Conservation (phyloP, 2,329 filamentous ascomycete genomes). For the Grosmannia clavigera region DNA sequence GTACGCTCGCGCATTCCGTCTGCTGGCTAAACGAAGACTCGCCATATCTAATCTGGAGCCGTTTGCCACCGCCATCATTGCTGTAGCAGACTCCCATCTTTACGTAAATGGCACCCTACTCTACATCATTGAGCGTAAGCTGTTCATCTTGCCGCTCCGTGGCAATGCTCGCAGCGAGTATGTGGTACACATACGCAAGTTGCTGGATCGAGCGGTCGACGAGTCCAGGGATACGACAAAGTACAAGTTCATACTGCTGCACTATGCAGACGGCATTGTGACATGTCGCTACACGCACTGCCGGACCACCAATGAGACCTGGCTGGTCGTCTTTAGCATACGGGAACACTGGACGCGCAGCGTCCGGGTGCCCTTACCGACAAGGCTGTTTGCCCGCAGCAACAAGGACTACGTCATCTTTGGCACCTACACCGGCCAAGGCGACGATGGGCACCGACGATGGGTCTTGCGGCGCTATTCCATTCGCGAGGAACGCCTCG, state of each 20-base stretch:
- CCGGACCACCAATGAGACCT: slow-evolving; percentile 25
- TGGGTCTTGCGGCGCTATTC: slow-evolving; percentile 50
- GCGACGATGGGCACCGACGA: slow-evolving; percentile 41
- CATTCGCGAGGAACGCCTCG: slow-evolving; percentile 27
- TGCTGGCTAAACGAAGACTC: slow-evolving; percentile 45
- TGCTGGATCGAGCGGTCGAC: slow-evolving; percentile 25
- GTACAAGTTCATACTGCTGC: slow-evolving; percentile 40
- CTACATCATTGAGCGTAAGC: slow-evolving; percentile 36
- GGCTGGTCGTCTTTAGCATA: slow-evolving; percentile 40
- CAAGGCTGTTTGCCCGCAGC: slow-evolving; percentile 57
- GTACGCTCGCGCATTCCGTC: slow-evolving; percentile 43
- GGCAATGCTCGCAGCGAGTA: slow-evolving; percentile 33
- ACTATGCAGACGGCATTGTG: slow-evolving; percentile 44
- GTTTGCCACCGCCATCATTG: slow-evolving; percentile 47
- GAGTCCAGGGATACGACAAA: slow-evolving; percentile 21
- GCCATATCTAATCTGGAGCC: slow-evolving; percentile 50
- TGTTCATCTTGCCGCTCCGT: slow-evolving; percentile 50
- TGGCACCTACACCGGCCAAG: slow-evolving; percentile 45
- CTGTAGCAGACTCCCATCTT: slow-evolving; percentile 31
- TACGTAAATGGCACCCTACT: slow-evolving; percentile 54
- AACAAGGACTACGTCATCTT: slow-evolving; percentile 49
- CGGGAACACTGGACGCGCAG: slow-evolving; percentile 27
- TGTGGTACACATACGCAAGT: slow-evolving; percentile 33
- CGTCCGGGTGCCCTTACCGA: slow-evolving; percentile 29
- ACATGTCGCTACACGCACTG: slow-evolving; percentile 41